phyloP scores from a whole-genome alignment of 176 grass and related monocot species.

The Microstegium vimineum region DNA sequence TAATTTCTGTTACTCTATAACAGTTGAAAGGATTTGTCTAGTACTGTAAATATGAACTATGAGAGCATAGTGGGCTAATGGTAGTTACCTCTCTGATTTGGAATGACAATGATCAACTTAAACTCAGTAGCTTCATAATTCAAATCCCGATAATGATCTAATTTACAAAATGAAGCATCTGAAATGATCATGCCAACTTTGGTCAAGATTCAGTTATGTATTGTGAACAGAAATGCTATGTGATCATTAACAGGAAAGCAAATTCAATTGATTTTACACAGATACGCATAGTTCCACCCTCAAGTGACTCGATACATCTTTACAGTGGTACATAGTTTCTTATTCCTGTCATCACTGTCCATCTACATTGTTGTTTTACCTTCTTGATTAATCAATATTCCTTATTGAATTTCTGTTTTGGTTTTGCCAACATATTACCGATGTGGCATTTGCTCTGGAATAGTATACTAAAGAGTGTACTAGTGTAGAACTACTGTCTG shows the following conservation, averaged over 20 bases:
- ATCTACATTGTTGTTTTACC: background rate
- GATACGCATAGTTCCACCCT: background rate
- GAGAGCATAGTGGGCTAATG: background rate
- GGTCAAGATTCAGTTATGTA: background rate
- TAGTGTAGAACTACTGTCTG: background rate
- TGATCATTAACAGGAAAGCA: background rate
- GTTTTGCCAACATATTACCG: background rate
- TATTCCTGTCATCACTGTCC: background rate
- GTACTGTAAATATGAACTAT: background rate
- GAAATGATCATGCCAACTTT: background rate
- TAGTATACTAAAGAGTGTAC: background rate
- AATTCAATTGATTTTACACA: background rate
- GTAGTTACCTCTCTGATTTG: background rate
- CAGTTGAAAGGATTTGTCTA: background rate
- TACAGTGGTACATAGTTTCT: background rate
- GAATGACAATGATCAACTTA: background rate
- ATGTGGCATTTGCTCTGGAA: background rate
- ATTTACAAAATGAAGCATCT: background rate
- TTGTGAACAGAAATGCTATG: background rate
- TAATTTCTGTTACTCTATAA: background rate
- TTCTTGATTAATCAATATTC: background rate
- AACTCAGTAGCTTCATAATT: background rate
- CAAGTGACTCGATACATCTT: background rate
- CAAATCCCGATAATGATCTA: background rate
- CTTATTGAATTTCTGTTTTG: background rate